Conservation (phyloP, 176 grass and related monocot species). For the Aegilops bicornis region DNA sequence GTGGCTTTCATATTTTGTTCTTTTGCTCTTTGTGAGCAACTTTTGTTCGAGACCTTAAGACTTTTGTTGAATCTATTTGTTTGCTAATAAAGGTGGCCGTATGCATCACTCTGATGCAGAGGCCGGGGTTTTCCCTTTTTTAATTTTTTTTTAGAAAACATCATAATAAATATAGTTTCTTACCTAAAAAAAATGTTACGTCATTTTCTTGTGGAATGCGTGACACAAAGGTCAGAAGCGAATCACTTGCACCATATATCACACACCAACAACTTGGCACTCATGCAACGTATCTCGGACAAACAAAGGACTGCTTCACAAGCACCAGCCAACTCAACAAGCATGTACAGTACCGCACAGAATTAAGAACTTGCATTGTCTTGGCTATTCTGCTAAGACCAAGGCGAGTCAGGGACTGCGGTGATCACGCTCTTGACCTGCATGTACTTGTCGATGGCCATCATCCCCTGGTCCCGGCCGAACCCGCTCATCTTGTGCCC, state of each 20-base stretch:
- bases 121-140: too few relatives aligned
- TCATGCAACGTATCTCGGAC: not conserved
- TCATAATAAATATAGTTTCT: too few relatives aligned
- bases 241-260: not conserved
- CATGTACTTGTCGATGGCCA: conserved; percentile 72
- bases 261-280: not conserved
- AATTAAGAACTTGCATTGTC: not conserved
- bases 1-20: too few relatives aligned
- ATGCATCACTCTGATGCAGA: too few relatives aligned
- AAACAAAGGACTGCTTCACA: not conserved
- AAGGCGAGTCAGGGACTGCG: conserved; percentile 67
- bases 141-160: too few relatives aligned
- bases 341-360: conserved; percentile 9
- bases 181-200: not conserved
- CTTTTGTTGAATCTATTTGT: too few relatives aligned
- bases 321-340: not conserved
- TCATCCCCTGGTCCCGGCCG: conserved; percentile 69
- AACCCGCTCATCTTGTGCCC: conserved; percentile 91
- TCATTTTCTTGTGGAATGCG: not conserved
- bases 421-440: conserved; percentile 85
- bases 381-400: conserved; percentile 37
- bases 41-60: too few relatives aligned
- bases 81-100: too few relatives aligned
- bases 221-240: not conserved
- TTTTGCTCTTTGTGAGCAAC: too few relatives aligned